Conservation (phyloP, 225 moss, liverwort and hornwort species). For the Marchantia paleacea region DNA sequence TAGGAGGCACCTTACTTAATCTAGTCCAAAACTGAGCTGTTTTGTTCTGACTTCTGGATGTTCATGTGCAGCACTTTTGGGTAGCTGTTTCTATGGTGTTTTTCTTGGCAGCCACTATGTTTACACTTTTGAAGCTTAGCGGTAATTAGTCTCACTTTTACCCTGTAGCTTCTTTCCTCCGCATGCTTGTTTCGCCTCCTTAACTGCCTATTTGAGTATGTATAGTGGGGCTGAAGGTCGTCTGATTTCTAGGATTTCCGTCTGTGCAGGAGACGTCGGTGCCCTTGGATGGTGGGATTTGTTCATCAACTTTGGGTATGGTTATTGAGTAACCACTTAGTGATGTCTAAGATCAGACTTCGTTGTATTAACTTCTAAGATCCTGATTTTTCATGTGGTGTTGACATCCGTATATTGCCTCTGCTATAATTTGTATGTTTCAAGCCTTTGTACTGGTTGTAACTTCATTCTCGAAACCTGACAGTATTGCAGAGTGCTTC, state of each 20-base stretch:
- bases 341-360: neutral
- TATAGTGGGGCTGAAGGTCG: neutral
- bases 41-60: neutral
- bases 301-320: constrained; percentile 99
- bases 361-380: neutral
- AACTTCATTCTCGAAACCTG: constrained; percentile 6
- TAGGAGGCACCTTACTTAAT: neutral
- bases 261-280: constrained; percentile 81
- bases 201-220: neutral
- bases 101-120: constrained; percentile 96
- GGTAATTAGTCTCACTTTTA: constrained; percentile 45
- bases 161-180: neutral
- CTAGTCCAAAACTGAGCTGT: neutral
- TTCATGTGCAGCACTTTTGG: constrained; percentile 89
- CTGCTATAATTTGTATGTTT: neutral
- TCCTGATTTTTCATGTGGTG: neutral
- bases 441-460: neutral
- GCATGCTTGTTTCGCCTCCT: neutral
- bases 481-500: constrained; percentile 97
- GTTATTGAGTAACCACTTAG: neutral
- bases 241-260: neutral
- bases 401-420: neutral
- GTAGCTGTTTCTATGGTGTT: constrained; percentile 99
- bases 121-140: constrained; percentile 93
- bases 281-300: constrained; percentile 99